A percentile compares a stretch with the other conserved stretches of the same genome.
Conservation (phyloP, 139 green algal species). For the Mychonastes homosphaera region DNA sequence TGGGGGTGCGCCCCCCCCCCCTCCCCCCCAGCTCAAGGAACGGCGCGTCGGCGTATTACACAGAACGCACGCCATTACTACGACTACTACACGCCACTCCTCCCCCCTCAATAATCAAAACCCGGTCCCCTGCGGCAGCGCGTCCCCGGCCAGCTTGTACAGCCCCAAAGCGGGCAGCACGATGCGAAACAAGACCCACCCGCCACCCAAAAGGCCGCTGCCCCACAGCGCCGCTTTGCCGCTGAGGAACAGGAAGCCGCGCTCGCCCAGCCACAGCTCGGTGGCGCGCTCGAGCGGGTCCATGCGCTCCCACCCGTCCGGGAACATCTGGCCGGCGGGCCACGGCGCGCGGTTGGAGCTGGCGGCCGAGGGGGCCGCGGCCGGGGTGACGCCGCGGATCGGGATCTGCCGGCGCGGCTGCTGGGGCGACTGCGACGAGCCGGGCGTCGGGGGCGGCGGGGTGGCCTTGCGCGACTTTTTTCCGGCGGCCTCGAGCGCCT, state of each 20-base stretch:
- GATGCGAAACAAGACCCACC: slow-evolving; percentile 74
- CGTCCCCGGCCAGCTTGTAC: slow-evolving; percentile 58
- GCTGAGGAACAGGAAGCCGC: slow-evolving; percentile 66
- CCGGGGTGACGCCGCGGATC: slow-evolving; percentile 10
- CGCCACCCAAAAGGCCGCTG: slow-evolving; percentile 32
- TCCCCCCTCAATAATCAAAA: no score
- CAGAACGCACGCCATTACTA: no score
- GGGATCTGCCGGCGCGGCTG: slow-evolving; percentile 13
- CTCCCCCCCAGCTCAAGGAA: no score
- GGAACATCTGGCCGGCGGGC: slow-evolving; percentile 63
- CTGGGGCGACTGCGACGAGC: no score
- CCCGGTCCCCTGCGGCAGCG: no score
- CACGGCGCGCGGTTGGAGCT: slow-evolving; percentile 22
- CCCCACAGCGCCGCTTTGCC: slow-evolving; percentile 37
- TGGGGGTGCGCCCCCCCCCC: no score
- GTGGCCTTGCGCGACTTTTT: no score
- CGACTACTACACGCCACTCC: no score
- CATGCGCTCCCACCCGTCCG: slow-evolving; percentile 64
- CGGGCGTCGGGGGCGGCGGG: no score
- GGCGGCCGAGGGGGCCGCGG: background rate
- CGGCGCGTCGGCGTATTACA: no score
- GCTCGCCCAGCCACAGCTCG: slow-evolving; percentile 61
- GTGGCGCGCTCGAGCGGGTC: slow-evolving; percentile 28
- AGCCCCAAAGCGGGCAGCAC: slow-evolving; percentile 57
- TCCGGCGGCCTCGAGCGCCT: slow-evolving; percentile 6